A percentile compares a stretch with the other conserved stretches of the same genome.
These are phyloP conservation scores for Grammothele lineata DNA, from an alignment of 768 basidiomycete genomes.

Conservation along the genomic window DNA sequence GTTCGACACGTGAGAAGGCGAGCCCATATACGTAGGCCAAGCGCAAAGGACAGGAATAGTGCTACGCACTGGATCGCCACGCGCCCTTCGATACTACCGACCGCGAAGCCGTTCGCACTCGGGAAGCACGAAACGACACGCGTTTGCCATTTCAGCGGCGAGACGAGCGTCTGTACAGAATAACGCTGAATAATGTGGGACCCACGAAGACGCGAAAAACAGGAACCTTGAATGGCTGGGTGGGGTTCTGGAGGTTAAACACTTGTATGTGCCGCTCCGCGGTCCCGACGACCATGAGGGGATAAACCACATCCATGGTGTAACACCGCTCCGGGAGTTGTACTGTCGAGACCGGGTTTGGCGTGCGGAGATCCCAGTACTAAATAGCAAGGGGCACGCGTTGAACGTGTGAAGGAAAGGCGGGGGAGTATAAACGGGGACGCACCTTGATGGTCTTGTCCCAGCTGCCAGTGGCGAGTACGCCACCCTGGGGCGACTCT, in stretches of 20 bases:
- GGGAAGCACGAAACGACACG: constrained; percentile 83
- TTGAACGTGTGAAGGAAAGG: no score
- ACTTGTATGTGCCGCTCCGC: constrained; percentile 92
- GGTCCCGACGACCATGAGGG: constrained; percentile 87
- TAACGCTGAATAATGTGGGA: constrained; percentile 1
- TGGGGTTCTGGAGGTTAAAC: constrained; percentile 82
- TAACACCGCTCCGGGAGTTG: constrained; percentile 90
- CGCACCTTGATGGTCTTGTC: constrained; percentile 92
- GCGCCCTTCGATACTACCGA: constrained; percentile 86
- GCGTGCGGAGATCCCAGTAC: constrained; percentile 90
- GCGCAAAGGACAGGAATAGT: background rate
- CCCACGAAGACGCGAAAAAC: background rate
- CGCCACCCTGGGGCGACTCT: constrained; percentile 67
- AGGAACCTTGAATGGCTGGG: constrained; percentile 66
- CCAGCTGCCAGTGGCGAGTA: constrained; percentile 94
- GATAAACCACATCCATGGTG: constrained; percentile 76
- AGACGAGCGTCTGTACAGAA: constrained; percentile 60
- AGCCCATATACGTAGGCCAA: background rate
- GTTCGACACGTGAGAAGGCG: background rate
- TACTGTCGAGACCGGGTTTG: constrained; percentile 74
- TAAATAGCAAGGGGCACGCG: no score
- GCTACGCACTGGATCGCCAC: constrained; percentile 89
- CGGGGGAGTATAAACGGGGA: background rate
- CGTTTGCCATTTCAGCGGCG: constrained; percentile 93
- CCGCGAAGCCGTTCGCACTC: constrained; percentile 71